Evolutionary conservation across 106 monocot genomes (phyloP), one percentile per base, ranked within the genome.

Genomic region (Dendrobium huoshanense): DNA sequence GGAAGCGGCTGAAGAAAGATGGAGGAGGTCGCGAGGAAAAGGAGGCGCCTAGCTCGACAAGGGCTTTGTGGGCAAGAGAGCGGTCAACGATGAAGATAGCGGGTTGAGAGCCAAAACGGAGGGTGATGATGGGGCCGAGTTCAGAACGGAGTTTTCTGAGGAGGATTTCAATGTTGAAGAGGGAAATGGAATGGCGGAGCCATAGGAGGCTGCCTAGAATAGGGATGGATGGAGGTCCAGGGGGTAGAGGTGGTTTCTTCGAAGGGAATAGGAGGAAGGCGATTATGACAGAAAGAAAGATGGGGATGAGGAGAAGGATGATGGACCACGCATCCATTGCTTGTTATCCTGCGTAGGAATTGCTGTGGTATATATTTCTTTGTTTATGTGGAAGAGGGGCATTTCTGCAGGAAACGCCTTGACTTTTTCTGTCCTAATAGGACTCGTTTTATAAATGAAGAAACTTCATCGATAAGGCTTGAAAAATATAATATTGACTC

Each of bases 51-150:
- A 41, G 16, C 51, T 83, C 33, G 75, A 90, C 51, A 31, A 90
- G 85, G 31, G 87, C 85, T 25, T 79, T 75, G 79, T 90, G 81
- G 27, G 84, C 85, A 24, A 82, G 37, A 11, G 25, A n/a, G 47
- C 83, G 88, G 56, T 85, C 88, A 16, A 74, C 7, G 79, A 90
- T 80, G 86, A 88, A 80, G 85, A 90, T 84, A 40, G 67, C 22
- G 0, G 80, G 78, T 25, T 40, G 75, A 41, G 81, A 79, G 45
- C 72, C 79, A 59, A 88, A 61, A 20, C 64, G 85, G 64, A 90
- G 55, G 18, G 85, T 79, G 79, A 90, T 19, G 73, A 90, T 82
- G 25, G 88, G 86, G 61, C 90, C 90, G 45, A 81, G 72, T 41
- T 67, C 22, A 9, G 73, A 9, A 25, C 40, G 51, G 83, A 90